Percentiles rank a stretch among this genome's conserved stretches.
Evolutionary conservation across 192 early-diverging fungal genomes (phyloP).

Genomic region (Backusella tuberculispora): DNA sequence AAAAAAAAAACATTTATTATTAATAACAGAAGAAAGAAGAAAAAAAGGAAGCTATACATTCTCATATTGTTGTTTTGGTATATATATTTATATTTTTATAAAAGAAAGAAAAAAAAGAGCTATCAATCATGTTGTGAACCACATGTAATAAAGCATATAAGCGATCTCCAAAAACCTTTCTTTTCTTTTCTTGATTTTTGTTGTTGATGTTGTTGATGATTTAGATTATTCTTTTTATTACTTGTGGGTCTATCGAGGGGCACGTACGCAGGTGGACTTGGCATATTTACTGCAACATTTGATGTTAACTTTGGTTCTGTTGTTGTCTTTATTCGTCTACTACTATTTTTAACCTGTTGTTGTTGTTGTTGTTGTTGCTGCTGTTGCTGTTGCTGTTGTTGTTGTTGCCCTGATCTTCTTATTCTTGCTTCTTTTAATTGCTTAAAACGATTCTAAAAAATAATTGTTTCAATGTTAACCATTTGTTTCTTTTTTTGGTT

Average conservation of each 20-base stretch:
- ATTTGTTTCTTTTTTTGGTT: background rate
- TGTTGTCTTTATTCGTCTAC: conserved; percentile 16
- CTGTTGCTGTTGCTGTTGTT: conserved; percentile 3
- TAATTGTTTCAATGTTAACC: background rate
- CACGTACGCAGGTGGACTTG: conserved; percentile 17
- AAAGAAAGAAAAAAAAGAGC: too few species aligned
- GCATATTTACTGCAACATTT: conserved; percentile 14
- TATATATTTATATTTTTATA: too few species aligned
- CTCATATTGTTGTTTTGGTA: too few species aligned
- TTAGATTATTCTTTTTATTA: background rate
- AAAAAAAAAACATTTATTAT: too few species aligned
- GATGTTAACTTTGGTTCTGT: background rate
- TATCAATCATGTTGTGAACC: background rate
- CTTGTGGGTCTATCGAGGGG: conserved; percentile 3
- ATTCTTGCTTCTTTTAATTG: conserved; percentile 8
- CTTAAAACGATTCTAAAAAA: conserved; percentile 15
- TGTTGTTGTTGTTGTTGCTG: too few species aligned
- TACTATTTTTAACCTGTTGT: too few species aligned
- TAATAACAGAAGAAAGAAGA: too few species aligned
- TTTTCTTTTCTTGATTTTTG: background rate
- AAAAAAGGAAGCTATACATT: too few species aligned
- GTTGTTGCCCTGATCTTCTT: conserved; percentile 8
- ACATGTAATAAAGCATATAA: conserved; percentile 18
- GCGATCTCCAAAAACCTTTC: background rate
- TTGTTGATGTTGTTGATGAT: background rate